phyloP scores from a whole-genome alignment of 768 basidiomycete genomes.

The Mrakia frigida region DNA sequence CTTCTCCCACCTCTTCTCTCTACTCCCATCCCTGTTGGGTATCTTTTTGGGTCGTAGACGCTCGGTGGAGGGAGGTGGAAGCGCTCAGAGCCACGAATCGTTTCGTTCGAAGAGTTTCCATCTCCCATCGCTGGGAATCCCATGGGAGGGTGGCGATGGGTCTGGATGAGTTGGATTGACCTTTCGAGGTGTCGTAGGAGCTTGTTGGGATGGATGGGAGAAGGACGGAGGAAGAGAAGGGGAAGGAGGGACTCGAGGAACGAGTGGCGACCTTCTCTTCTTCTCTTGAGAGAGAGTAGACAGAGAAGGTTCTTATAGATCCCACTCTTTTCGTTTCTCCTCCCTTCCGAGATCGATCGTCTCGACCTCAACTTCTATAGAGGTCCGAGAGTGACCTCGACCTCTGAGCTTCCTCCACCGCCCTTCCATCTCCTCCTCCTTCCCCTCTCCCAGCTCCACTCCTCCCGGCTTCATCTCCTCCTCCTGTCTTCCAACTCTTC shows the following conservation, averaged over 20 bases:
- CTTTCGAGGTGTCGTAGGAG: not conserved
- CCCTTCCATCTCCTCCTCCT: not conserved
- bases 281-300: too few species aligned
- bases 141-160: not conserved
- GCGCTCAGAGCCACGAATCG: too few species aligned
- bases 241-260: not conserved
- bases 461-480: not conserved
- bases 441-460: not conserved
- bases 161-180: not conserved
- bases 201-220: not conserved
- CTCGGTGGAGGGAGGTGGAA: not conserved
- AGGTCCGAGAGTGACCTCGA: too few species aligned
- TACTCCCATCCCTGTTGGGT: not conserved
- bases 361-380: too few species aligned
- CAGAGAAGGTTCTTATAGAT: too few species aligned
- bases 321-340: too few species aligned
- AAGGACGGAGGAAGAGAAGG: not conserved
- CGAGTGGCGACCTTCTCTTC: not conserved
- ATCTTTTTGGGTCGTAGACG: not conserved
- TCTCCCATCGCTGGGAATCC: not conserved
- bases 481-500: too few species aligned
- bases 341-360: too few species aligned
- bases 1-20: not conserved
- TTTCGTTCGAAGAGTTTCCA: slow-evolving; percentile 3
- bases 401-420: not conserved